A percentile compares a stretch with the other conserved stretches of the same genome.
phyloP scores from a whole-genome alignment of 176 grass and related monocot species.

The Carex cristatella region DNA sequence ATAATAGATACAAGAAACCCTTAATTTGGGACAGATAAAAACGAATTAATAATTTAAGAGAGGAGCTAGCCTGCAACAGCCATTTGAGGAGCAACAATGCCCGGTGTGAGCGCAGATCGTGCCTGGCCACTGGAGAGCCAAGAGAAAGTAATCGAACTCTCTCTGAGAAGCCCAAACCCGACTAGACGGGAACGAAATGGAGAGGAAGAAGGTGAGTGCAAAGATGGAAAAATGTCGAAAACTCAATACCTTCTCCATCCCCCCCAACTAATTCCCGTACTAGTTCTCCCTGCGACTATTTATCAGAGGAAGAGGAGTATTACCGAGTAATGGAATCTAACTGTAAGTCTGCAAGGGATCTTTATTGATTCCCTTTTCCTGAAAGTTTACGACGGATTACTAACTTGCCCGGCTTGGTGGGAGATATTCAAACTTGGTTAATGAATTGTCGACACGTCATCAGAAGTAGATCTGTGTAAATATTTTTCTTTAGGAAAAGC shows the following conservation, averaged over 20 bases:
- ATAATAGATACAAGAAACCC: background rate
- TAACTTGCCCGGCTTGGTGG: background rate
- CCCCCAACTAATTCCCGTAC: background rate
- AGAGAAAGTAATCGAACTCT: constrained; percentile 77
- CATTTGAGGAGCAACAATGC: constrained; percentile 81
- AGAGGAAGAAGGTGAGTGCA: constrained; percentile 35
- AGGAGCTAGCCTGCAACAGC: constrained; percentile 58
- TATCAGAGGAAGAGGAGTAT: background rate
- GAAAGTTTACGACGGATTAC: background rate
- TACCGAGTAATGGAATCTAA: constrained; percentile 9
- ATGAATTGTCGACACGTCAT: background rate
- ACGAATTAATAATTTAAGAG: background rate
- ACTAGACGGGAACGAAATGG: constrained; percentile 6
- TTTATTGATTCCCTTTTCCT: background rate
- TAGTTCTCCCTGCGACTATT: background rate
- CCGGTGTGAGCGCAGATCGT: constrained; percentile 56
- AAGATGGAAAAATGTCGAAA: constrained; percentile 30
- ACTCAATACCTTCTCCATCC: constrained; percentile 23
- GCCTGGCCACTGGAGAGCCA: constrained; percentile 84
- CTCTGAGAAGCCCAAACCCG: constrained; percentile 23
- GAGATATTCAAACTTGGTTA: background rate
- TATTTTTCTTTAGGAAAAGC: background rate
- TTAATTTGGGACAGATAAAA: background rate
- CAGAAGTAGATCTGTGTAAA: background rate
- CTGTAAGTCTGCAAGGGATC: background rate